These are phyloP conservation scores for Lyophyllum decastes DNA, from an alignment of 768 basidiomycete species.

Conservation along the genomic window DNA sequence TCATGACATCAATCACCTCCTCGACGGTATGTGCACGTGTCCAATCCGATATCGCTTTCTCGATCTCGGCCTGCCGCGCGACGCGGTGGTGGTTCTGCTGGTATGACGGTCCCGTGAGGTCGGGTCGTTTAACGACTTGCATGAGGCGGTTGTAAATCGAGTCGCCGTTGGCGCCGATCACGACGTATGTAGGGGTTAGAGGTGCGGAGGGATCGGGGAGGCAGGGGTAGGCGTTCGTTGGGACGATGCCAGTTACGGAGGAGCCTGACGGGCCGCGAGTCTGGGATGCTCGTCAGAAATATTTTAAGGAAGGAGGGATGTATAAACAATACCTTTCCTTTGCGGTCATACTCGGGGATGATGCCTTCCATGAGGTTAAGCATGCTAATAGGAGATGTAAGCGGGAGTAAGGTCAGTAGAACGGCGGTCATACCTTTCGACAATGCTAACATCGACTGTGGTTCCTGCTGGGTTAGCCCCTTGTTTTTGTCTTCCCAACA, in stretches of 20 bases:
- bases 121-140: constrained; percentile 56
- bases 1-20: constrained; percentile 53
- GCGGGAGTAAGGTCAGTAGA: not conserved
- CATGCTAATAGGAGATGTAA: constrained; percentile 46
- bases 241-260: constrained; percentile 74
- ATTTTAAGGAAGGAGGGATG: not conserved
- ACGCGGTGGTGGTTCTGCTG: constrained; percentile 64
- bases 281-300: constrained; percentile 28
- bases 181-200: constrained; percentile 51
- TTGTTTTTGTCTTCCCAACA: constrained; percentile 47
- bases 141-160: constrained; percentile 70
- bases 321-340: constrained; percentile 54
- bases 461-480: constrained; percentile 38
- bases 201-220: constrained; percentile 45
- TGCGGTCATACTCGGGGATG: constrained; percentile 74
- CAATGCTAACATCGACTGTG: constrained; percentile 75
- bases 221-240: constrained; percentile 76
- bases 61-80: constrained; percentile 62
- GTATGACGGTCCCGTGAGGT: constrained; percentile 58
- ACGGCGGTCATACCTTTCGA: constrained; percentile 52
- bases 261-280: constrained; percentile 74
- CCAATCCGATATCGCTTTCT: constrained; percentile 63
- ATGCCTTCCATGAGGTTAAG: constrained; percentile 78
- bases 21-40: constrained; percentile 49
- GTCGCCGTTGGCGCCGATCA: constrained; percentile 76